Base-by-base conservation (phyloP, 2,329 filamentous ascomycete genomes). In the Sclerotinia sclerotiorum region DNA sequence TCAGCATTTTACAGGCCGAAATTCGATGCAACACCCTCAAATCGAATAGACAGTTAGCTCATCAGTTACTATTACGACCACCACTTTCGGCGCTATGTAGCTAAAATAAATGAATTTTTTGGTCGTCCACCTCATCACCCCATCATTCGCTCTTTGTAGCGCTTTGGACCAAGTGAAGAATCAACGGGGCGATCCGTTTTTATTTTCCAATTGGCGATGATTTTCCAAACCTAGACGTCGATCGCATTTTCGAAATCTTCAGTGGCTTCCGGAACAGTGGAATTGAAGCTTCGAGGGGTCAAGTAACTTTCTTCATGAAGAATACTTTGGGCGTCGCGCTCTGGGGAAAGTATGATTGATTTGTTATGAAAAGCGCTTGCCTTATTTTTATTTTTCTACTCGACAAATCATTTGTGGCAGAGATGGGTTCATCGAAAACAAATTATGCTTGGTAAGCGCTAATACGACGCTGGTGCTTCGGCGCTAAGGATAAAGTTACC, bases 201-300 rank as follows among this genome's bases (percentile, higher is more conserved):
- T 17, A 44, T 42, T 54, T 44, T n/a, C 24, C 17, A 29, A 65
- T 65, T 65, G 49, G 48, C 35, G 35, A 11, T n/a, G 32, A 13
- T 29, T 27, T 24, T 65, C 21, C 11, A 55, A 44, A 55, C 19
- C 19, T 42, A 32, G n/a, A 27, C 6, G 35, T 55, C 62, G 39
- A 17, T 32, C 32, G 32, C 44, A 61, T 48, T 17, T 48, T 8
- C 5, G n/a, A 42, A 48, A 57, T 58, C 42, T 61, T 61, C 55
- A 52, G 64, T 54, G 64, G 44, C 64, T 67, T 67, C 32, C n/a
- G 44, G 54, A 35, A 49, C 44, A 49, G 49, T 62, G 46, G n/a
- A 51, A 24, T 19, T 39, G 15, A 39, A 39, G 48, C 29, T 51
- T 51, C 29, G 48, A 51, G 60, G 13, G 60, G 32, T 42, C 32